Evolutionary conservation across 345 rosid species (phyloP).

Genomic region (Triadica sebifera): DNA sequence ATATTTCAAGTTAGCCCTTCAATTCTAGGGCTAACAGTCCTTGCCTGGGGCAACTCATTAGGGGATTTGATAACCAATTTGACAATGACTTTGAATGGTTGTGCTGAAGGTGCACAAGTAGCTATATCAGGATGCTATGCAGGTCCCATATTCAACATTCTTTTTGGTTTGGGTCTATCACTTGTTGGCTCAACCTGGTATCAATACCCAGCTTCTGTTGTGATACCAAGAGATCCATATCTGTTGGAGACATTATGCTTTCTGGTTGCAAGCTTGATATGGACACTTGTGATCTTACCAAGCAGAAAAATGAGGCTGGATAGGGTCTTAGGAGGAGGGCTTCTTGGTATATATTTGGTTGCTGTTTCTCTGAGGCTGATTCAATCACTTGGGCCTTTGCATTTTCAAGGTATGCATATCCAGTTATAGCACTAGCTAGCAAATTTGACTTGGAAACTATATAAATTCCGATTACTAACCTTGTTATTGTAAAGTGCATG

Average conservation of each 20-base stretch:
- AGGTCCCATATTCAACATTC: constrained; percentile 76
- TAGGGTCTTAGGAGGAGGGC: constrained; percentile 62
- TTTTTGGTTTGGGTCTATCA: constrained; percentile 75
- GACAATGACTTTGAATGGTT: constrained; percentile 66
- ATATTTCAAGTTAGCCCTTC: constrained; percentile 62
- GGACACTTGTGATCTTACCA: constrained; percentile 78
- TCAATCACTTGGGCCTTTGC: constrained; percentile 36
- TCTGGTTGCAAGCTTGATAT: constrained; percentile 58
- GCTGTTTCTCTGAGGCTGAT: constrained; percentile 55
- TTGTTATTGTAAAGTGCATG: not conserved
- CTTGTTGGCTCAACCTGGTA: constrained; percentile 56
- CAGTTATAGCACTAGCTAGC: not conserved
- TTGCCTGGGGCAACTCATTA: constrained; percentile 93
- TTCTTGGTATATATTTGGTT: constrained; percentile 54
- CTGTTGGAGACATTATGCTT: constrained; percentile 76
- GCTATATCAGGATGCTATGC: constrained; percentile 89
- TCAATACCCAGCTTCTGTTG: constrained; percentile 47
- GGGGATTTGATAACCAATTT: constrained; percentile 77
- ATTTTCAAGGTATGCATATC: constrained; percentile 2
- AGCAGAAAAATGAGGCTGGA: constrained; percentile 66
- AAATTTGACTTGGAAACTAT: not conserved
- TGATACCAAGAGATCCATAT: constrained; percentile 47
- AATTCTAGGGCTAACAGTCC: constrained; percentile 71
- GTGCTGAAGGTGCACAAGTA: constrained; percentile 65
- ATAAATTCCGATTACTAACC: not conserved